phyloP scores from a whole-genome alignment of 306 rosid species.

The Glycine latifolia region DNA sequence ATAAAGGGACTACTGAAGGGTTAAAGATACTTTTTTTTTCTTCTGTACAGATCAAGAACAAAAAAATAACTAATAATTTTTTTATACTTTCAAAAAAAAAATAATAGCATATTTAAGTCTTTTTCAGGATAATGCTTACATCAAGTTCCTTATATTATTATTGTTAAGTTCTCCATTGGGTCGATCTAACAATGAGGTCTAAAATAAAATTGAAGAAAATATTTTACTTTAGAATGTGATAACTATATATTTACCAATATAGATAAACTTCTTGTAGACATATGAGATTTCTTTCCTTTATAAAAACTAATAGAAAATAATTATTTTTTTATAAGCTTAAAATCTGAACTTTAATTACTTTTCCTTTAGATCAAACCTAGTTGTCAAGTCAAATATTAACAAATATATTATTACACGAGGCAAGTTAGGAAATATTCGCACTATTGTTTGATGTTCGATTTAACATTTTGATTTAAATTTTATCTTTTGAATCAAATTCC shows the following conservation, averaged over 20 bases:
- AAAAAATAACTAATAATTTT: background rate
- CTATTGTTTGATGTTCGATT: background rate
- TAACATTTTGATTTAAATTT: background rate
- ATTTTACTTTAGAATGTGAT: too few relatives aligned
- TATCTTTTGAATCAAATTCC: background rate
- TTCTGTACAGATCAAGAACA: background rate
- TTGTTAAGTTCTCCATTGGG: background rate
- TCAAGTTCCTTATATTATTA: background rate
- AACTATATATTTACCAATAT: too few relatives aligned
- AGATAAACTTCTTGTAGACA: too few relatives aligned
- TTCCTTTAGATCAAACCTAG: too few relatives aligned
- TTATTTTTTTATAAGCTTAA: too few relatives aligned
- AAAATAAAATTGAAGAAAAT: too few relatives aligned
- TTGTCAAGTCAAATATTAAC: background rate
- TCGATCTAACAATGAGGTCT: too few relatives aligned
- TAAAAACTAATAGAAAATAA: too few relatives aligned
- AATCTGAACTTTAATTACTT: too few relatives aligned
- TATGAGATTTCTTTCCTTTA: too few relatives aligned
- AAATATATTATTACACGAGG: too few relatives aligned
- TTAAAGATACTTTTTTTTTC: background rate
- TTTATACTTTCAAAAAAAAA: background rate
- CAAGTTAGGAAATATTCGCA: too few relatives aligned
- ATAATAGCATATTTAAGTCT: background rate
- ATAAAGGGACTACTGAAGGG: background rate
- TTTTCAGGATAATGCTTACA: background rate